Base-by-base conservation (phyloP, 768 basidiomycete genomes). In the Scleroderma bovista region DNA sequence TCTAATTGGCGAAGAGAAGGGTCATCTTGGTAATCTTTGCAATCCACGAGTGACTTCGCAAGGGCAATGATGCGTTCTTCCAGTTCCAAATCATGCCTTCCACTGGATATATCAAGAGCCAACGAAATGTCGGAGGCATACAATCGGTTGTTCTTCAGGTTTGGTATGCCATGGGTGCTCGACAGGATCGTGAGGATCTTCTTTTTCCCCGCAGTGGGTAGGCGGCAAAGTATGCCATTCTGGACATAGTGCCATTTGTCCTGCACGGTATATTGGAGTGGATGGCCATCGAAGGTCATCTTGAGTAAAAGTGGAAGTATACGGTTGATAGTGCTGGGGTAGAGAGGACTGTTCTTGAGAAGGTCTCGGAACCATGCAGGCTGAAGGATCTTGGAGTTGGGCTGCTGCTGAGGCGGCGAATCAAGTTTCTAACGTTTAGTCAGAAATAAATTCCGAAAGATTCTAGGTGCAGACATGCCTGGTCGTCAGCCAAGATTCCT, bases 211-310 rank as follows among this genome's bases (percentile, higher is more conserved):
- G 75, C 66, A 2, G 74, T 79, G 9, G 74, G 71, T 6, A 80
- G 62, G n/a, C 71, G 72, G 16, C 53, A 51, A 16, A 74, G 54
- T 17, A 63, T 47, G 1, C 63, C 68, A 23, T 59, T 55, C 39
- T 62, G 67, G 19, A 56, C 57, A 57, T 77, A 82, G 62, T 87
- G 81, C 92, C 93, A 97, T 10, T 80, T 76, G 29, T 84, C 75
- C 19, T 75, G 66, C 4, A 62, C 51, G 22, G 73, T 72, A 53
- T 78, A 84, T 10, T 64, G 72, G 34, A 94, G 60, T 2, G 87
- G 85, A 52, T 77, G 64, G 0, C 77, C 79, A 38, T 84, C 75
- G 54, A 76, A 88, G 0, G 79, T 73, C 3, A 88, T 51, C 34
- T 71, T 75, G 11, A 95, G 74, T 13, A 95, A 71, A 1, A 83